Percentiles rank a stretch among this genome's conserved stretches.
Conservation (phyloP, 2,329 filamentous ascomycete genomes). For the Fusarium tuaranense region DNA sequence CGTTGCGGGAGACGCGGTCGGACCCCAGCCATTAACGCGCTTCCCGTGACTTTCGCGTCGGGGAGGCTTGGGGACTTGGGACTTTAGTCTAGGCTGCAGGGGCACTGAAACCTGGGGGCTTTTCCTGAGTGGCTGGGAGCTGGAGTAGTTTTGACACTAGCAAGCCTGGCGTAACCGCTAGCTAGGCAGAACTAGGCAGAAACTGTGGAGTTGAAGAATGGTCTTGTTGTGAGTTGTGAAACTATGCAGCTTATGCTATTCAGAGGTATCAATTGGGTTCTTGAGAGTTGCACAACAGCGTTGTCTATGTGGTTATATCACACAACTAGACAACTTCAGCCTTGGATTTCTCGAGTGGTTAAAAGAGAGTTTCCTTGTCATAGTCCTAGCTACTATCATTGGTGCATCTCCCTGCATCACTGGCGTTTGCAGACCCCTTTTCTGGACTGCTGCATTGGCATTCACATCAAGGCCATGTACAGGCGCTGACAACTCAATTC, state of each 20-base stretch:
- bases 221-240: neutral
- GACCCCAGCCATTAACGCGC: slow-evolving; percentile 35
- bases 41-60: slow-evolving; percentile 40
- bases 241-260: neutral
- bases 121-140: slow-evolving; percentile 32
- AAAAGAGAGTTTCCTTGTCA: neutral
- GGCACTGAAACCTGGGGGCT: slow-evolving; percentile 18
- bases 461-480: neutral
- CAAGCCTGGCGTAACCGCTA: slow-evolving; percentile 20
- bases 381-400: neutral
- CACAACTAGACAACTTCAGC: neutral
- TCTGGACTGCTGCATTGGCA: neutral
- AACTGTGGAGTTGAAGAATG: neutral
- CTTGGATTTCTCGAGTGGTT: neutral
- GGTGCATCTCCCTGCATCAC: neutral
- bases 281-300: neutral
- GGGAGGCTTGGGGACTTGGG: slow-evolving; percentile 15
- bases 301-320: neutral
- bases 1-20: slow-evolving; percentile 39
- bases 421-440: neutral
- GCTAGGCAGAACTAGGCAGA: slow-evolving; percentile 7
- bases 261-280: neutral
- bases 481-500: neutral
- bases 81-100: slow-evolving; percentile 15
- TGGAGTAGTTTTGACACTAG: slow-evolving; percentile 27